Conservation (phyloP, 768 basidiomycete genomes). For the Agaricus bisporus region DNA sequence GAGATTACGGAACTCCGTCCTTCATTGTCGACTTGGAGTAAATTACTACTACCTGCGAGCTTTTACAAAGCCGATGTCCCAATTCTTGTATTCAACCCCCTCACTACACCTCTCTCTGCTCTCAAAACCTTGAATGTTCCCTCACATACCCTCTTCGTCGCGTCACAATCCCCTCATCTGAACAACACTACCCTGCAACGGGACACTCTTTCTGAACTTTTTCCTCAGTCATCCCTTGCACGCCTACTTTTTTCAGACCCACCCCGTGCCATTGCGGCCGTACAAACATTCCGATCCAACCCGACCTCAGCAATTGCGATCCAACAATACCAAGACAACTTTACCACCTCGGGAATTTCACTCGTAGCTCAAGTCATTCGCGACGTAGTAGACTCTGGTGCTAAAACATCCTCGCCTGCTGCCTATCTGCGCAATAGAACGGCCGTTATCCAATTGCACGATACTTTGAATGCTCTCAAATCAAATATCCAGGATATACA, state of each 20-base stretch:
- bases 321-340: slow-evolving; percentile 61
- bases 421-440: slow-evolving; percentile 28
- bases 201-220: slow-evolving; percentile 14
- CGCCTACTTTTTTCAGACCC: slow-evolving; percentile 49
- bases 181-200: slow-evolving; percentile 8
- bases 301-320: slow-evolving; percentile 43
- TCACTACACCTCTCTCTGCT: slow-evolving; percentile 40
- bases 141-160: slow-evolving; percentile 41
- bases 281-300: slow-evolving; percentile 39
- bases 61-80: slow-evolving; percentile 52
- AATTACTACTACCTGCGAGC: slow-evolving; percentile 13
- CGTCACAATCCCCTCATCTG: slow-evolving; percentile 16
- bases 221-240: slow-evolving; percentile 15
- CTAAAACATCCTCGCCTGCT: slow-evolving; percentile 7
- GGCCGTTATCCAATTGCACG: slow-evolving; percentile 31
- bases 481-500: slow-evolving; percentile 23
- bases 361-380: slow-evolving; percentile 36
- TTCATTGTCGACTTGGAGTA: slow-evolving; percentile 14
- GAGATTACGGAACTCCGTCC: slow-evolving; percentile 38
- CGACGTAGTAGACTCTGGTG: slow-evolving; percentile 9
- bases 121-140: slow-evolving; percentile 26
- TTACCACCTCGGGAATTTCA: slow-evolving; percentile 53
- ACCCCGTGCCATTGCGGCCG: slow-evolving; percentile 47
- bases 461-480: slow-evolving; percentile 33
- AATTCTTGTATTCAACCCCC: slow-evolving; percentile 58